Evolutionary conservation across 129 eudicot species (phyloP).

Genomic region (Glebionis coronaria): DNA sequence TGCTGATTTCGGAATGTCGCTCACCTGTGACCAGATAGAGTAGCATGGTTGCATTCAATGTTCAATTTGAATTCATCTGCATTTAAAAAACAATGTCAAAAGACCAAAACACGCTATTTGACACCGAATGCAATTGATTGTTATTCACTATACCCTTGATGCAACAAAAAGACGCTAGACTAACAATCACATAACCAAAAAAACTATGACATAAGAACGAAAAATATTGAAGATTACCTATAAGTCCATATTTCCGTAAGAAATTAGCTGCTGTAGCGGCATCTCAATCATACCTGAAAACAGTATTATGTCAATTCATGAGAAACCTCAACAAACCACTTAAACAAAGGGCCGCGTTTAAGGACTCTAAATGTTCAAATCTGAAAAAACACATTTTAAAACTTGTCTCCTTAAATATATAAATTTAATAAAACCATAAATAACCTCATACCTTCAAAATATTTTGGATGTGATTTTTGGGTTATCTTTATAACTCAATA

Average conservation of each 20-base stretch:
- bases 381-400: too few relatives aligned
- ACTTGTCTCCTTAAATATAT: too few relatives aligned
- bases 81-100: neutral
- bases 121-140: neutral
- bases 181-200: too few relatives aligned
- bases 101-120: neutral
- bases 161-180: too few relatives aligned
- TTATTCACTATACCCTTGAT: neutral
- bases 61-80: conserved; percentile 86
- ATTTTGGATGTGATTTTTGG: too few relatives aligned
- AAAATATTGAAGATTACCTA: conserved; percentile 38
- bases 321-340: neutral
- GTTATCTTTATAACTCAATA: too few relatives aligned
- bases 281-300: conserved; percentile 93
- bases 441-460: too few relatives aligned
- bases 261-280: conserved; percentile 96
- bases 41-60: conserved; percentile 98
- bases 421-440: too few relatives aligned
- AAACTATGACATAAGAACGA: neutral
- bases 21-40: conserved; percentile 96
- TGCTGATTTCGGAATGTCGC: conserved; percentile 17
- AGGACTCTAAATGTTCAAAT: too few relatives aligned
- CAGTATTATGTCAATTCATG: conserved; percentile 19
- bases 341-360: too few relatives aligned
- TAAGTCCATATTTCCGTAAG: conserved; percentile 84